Base-by-base conservation (phyloP, 768 basidiomycete species). In the Termitomyces sp. region DNA sequence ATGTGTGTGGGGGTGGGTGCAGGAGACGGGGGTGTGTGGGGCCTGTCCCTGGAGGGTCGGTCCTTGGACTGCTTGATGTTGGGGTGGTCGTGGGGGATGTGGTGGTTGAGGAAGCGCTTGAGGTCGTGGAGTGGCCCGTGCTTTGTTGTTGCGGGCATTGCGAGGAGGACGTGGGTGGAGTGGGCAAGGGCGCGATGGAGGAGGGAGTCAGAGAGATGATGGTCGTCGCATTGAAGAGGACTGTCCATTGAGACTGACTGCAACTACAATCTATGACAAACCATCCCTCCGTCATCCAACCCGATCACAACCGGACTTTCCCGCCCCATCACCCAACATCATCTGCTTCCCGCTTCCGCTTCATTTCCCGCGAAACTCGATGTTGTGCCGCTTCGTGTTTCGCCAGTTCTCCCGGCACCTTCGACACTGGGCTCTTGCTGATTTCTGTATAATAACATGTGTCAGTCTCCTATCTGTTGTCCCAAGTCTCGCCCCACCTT, bases 41-140 rank as follows among this genome's bases (percentile, higher is more conserved):
- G 35, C 0, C 48, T 15, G 22, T 5, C 5, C 1, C 3, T 9
- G 47, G 1, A 0, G 0, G 77, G 73, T 67, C 77, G 68, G 53
- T 76, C 76, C 66, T 77, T 79, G 64, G 69, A 71, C 68, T 75
- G 74, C 56, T 71, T 76, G 53, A 74, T 65, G 58, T 46, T 27
- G 29, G 52, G 40, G 25, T 45, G 57, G 27, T 46, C 42, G 60
- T 89, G 85, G 55, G 84, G 84, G 46, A 96, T 85, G 73, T 96
- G 93, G 72, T 91, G 84, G 73, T 96, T 91, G 59, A 99, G 82
- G 76, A 98, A 97, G 27, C 94, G 89, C 68, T 93, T 93, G 64
- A 98, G 85, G 70, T 98, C 95, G 72, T 90, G 85, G 48, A 98
- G 80, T 2, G 93, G 89, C 0, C 92, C 88, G 57, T 79, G 79